These are phyloP conservation scores for Populus nigra DNA, from an alignment of 345 rosid species.

Conservation along the genomic window DNA sequence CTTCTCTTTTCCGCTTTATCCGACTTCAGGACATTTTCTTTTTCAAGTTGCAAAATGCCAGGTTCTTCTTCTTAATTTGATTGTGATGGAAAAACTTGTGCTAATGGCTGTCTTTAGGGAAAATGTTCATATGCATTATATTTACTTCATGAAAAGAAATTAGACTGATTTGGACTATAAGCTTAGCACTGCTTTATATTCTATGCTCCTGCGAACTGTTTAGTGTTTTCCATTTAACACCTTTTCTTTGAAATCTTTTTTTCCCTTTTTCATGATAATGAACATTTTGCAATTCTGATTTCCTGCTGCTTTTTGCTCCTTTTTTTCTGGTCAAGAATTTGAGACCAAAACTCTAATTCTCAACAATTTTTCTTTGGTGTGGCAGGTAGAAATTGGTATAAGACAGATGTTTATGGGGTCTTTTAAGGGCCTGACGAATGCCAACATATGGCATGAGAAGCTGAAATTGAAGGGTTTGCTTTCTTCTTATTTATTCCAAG, in stretches of 20 bases:
- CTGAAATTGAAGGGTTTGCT: conserved; percentile 89
- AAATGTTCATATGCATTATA: too few relatives aligned
- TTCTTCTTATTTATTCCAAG: conserved; percentile 67
- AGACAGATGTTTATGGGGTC: conserved; percentile 73
- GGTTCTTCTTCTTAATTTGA: too few relatives aligned
- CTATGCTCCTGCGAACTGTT: neutral
- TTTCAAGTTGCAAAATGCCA: too few relatives aligned
- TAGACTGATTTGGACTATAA: neutral
- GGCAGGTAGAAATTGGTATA: conserved; percentile 83
- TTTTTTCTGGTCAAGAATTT: neutral
- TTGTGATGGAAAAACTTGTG: too few relatives aligned
- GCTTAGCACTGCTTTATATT: neutral
- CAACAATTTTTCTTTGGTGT: conserved; percentile 20
- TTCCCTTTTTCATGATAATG: neutral
- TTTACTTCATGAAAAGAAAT: neutral
- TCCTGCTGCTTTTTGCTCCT: too few relatives aligned
- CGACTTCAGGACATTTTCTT: too few relatives aligned
- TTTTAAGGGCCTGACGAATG: conserved; percentile 54
- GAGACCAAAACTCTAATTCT: neutral
- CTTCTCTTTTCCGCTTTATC: too few relatives aligned
- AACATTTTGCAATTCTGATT: too few relatives aligned
- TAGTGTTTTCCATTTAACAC: neutral
- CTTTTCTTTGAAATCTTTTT: neutral
- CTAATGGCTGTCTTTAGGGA: too few relatives aligned
- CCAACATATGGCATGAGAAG: conserved; percentile 63